Evolutionary conservation across 2,329 filamentous ascomycete species (phyloP).

Genomic region (Didymella pomorum): DNA sequence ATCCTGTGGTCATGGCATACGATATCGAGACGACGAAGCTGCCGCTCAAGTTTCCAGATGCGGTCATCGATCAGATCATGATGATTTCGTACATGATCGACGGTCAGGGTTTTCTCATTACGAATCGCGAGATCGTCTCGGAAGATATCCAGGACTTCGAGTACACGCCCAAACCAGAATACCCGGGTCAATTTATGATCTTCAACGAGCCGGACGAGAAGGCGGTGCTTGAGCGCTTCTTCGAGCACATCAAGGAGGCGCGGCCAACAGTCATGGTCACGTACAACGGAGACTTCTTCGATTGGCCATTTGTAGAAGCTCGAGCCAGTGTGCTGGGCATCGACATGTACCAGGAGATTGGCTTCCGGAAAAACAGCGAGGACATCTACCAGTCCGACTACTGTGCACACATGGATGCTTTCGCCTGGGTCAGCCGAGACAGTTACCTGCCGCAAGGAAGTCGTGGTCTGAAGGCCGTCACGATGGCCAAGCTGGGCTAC

Average conservation of each 20-base stretch:
- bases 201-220: conserved; percentile 98
- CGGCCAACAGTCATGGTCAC: conserved; percentile 96
- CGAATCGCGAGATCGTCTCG: conserved; percentile 95
- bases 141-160: conserved; percentile 98
- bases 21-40: conserved; percentile 98
- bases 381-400: conserved; percentile 97
- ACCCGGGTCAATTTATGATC: conserved; percentile 93
- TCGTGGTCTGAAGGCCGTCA: conserved; percentile 95
- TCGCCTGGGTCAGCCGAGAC: conserved; percentile 98
- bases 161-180: conserved; percentile 97
- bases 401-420: conserved; percentile 98
- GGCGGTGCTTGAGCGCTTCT: conserved; percentile 86
- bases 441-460: conserved; percentile 97
- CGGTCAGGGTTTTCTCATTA: conserved; percentile 96
- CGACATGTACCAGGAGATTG: conserved; percentile 99
- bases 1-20: conserved; percentile 98
- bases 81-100: conserved; percentile 99
- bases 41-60: conserved; percentile 95
- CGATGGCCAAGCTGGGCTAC: conserved; percentile 96
- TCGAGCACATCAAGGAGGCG: conserved; percentile 93
- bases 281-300: conserved; percentile 99
- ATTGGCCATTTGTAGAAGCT: conserved; percentile 98
- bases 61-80: conserved; percentile 95
- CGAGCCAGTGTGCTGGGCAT: conserved; percentile 93
- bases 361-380: conserved; percentile 92